Percentiles rank a stretch among this genome's conserved stretches.
These are phyloP conservation scores for Dictyostelium brefeldianum DNA, from an alignment of 78 protist genomes.

Conservation along the genomic window DNA sequence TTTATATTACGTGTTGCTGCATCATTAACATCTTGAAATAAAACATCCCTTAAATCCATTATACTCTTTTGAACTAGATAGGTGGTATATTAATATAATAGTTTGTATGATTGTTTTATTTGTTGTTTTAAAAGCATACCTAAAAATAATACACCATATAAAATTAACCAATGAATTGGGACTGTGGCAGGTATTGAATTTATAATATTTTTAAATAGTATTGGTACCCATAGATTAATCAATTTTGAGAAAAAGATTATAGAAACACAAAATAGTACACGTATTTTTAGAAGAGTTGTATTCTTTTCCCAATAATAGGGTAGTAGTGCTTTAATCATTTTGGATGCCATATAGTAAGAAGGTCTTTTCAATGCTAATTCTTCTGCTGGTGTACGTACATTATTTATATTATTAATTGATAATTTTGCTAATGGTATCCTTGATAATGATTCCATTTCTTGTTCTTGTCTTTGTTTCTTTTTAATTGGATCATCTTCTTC, in stretches of 20 bases:
- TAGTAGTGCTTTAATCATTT: conserved; percentile 44
- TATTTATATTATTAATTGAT: neutral
- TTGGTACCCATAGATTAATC: conserved; percentile 86
- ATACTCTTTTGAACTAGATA: conserved; percentile 13
- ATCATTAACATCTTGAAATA: conserved; percentile 22
- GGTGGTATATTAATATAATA: too few species aligned
- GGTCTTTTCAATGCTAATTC: conserved; percentile 9
- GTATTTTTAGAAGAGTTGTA: conserved; percentile 1
- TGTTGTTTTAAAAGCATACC: too few species aligned
- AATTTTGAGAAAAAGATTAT: conserved; percentile 60
- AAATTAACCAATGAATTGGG: neutral
- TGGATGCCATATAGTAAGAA: neutral
- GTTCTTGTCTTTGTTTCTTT: neutral
- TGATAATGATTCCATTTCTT: neutral
- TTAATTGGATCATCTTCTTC: neutral
- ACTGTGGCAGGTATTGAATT: conserved; percentile 65
- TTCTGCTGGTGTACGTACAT: neutral
- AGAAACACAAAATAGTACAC: conserved; percentile 26
- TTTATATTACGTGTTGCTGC: conserved; percentile 35
- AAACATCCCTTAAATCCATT: conserved; percentile 6
- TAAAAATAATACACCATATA: neutral
- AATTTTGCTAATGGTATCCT: neutral
- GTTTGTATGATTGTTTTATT: too few species aligned
- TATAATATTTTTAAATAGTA: conserved; percentile 90
- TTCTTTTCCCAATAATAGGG: conserved; percentile 66